phyloP scores from a whole-genome alignment of 1,139 yeast genomes.

The Eremothecium sinecaudum region DNA sequence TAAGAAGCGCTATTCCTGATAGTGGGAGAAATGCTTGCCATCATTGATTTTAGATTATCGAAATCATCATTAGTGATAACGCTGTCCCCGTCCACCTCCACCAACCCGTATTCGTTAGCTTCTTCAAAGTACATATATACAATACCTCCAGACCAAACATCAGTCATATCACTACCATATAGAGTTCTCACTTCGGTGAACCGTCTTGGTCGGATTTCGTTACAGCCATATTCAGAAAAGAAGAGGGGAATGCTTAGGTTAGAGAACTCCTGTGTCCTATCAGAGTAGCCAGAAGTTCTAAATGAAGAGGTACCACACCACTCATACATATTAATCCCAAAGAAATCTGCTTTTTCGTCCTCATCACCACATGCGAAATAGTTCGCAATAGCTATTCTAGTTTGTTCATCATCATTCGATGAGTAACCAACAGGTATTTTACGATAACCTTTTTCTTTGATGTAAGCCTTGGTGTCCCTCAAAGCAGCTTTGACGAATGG shows the following conservation, averaged over 20 bases:
- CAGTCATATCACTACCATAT: conserved; percentile 55
- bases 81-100: conserved; percentile 42
- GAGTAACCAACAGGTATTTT: conserved; percentile 72
- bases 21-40: conserved; percentile 51
- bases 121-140: conserved; percentile 78
- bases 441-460: conserved; percentile 51
- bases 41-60: conserved; percentile 42
- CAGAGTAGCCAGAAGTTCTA: conserved; percentile 59
- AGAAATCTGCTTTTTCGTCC: conserved; percentile 69
- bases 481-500: conserved; percentile 76
- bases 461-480: conserved; percentile 66
- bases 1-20: conserved; percentile 43
- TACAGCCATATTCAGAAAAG: conserved; percentile 80
- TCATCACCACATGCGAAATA: conserved; percentile 66
- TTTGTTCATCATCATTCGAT: conserved; percentile 62
- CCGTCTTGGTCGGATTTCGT: conserved; percentile 48
- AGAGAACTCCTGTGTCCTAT: conserved; percentile 60
- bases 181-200: conserved; percentile 63
- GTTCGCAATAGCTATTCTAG: conserved; percentile 61
- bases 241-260: conserved; percentile 62
- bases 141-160: conserved; percentile 83
- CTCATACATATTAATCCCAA: conserved; percentile 91
- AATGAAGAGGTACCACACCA: conserved; percentile 81
- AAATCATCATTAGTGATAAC: conserved; percentile 55
- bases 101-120: conserved; percentile 66